Evolutionary conservation across 805 yeast species (phyloP), one percentile per base, ranked within the genome.

Genomic region (Lipomyces lipofer): DNA sequence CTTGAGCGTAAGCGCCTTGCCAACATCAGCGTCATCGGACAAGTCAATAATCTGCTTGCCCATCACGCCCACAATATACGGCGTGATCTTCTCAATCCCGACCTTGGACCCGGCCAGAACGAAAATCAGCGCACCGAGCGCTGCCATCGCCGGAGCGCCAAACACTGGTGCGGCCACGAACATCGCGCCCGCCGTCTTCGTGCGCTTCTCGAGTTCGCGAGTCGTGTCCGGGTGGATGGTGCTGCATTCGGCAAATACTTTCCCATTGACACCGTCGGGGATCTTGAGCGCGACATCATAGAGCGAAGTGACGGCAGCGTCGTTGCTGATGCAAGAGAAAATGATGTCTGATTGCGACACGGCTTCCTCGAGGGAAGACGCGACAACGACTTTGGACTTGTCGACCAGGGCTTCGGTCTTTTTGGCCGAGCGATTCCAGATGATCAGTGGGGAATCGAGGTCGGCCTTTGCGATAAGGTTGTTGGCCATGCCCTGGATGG

Each of bases 201-300:
- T 49, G 28, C 33, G 32, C 30, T 50, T 43, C 29, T 42, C 42
- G 22, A 58, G 51, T 22, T 42, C 55, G 9, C 52, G 38, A 8
- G 65, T 53, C 7, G 69, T 66, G 38, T 63, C 65, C 10, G 69
- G 69, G 43, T 56, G 65, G 28, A 66, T 58, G 10, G 69, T 66
- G 22, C 67, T 52, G 43, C 64, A 56, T 35, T 66, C 69, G 27
- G 58, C 60, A 29, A 66, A 51, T 25, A 64, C 27, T 54, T 61
- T 65, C 24, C 66, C 67, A 22, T 50, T 47, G 29, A 57, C 46
- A 4, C 55, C 54, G n/a, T 27, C 63, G 15, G 58, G 48, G n/a
- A 44, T 39, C 39, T 38, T 44, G 24, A 60, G 49, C 3, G 54
- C 58, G n/a, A 25, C 28, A 17, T 56, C 54, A 50, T 46, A 59